Conservation (phyloP, 768 basidiomycete genomes). For the Boletus sp. region DNA sequence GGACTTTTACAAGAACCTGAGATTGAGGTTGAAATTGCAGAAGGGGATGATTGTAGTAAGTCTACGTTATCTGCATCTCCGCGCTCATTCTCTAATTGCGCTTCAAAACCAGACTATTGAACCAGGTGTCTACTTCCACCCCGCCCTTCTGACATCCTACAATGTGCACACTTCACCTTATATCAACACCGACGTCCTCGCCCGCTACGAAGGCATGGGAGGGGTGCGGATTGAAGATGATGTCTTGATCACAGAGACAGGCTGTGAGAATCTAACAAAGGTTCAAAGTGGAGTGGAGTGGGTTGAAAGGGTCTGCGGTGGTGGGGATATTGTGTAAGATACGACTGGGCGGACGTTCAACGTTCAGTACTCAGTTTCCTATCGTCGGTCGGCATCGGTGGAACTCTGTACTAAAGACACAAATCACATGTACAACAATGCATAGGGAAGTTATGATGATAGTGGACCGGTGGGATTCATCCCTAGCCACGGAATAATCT, state of each 20-base stretch:
- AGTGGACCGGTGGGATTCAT: background rate
- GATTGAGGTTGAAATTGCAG: slow-evolving; percentile 71
- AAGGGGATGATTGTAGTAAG: slow-evolving; percentile 83
- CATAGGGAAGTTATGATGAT: background rate
- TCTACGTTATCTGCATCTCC: slow-evolving; percentile 13
- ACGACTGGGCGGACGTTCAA: slow-evolving; percentile 7
- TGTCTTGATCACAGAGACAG: slow-evolving; percentile 68
- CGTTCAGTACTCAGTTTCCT: no score
- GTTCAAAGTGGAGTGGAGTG: slow-evolving; percentile 79
- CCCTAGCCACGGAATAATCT: background rate
- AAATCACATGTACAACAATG: background rate
- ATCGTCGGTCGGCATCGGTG: background rate
- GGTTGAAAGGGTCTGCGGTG: slow-evolving; percentile 81
- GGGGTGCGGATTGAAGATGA: slow-evolving; percentile 95
- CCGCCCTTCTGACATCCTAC: slow-evolving; percentile 67
- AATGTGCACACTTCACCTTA: slow-evolving; percentile 48
- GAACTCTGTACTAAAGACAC: background rate
- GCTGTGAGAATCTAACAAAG: slow-evolving; percentile 82
- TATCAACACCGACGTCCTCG: slow-evolving; percentile 36
- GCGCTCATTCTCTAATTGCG: background rate
- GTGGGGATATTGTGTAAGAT: slow-evolving; percentile 32
- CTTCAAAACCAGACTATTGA: slow-evolving; percentile 67
- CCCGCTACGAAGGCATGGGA: slow-evolving; percentile 72
- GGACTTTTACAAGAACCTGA: slow-evolving; percentile 74
- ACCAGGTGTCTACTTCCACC: slow-evolving; percentile 86